These are phyloP conservation scores for Mediolabrus comicus DNA, from an alignment of 108 stramenopile species.

Conservation along the genomic window DNA sequence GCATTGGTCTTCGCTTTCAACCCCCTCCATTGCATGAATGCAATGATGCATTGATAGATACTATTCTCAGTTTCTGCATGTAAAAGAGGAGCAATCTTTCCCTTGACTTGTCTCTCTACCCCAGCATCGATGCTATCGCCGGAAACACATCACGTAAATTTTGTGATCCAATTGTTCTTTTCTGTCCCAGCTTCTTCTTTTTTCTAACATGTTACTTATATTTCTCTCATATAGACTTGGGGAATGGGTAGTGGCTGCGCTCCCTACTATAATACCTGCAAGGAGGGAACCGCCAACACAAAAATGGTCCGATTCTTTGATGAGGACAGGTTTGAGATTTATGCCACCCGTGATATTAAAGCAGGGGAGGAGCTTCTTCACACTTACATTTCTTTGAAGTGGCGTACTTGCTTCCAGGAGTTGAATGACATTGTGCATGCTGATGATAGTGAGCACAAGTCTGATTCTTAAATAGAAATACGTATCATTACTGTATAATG, in stretches of 20 bases:
- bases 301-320: slow-evolving; percentile 72
- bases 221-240: slow-evolving; percentile 43
- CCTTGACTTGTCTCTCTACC: no score
- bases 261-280: slow-evolving; percentile 72
- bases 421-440: slow-evolving; percentile 65
- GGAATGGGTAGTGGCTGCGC: slow-evolving; percentile 75
- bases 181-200: no score
- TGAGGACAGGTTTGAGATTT: slow-evolving; percentile 69
- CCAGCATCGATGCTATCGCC: no score
- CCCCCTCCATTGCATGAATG: not conserved
- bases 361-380: slow-evolving; percentile 68
- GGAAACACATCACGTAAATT: no score
- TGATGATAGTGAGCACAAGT: slow-evolving; percentile 38
- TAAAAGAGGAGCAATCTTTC: not conserved
- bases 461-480: not conserved
- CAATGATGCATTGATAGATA: no score
- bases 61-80: not conserved
- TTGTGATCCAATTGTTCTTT: no score
- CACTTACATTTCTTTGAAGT: slow-evolving; percentile 73
- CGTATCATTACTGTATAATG: not conserved
- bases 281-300: slow-evolving; percentile 68
- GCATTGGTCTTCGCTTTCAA: not conserved
- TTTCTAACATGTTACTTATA: not conserved
- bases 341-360: slow-evolving; percentile 64
- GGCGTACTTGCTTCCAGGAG: slow-evolving; percentile 69